Base-by-base conservation (phyloP, 1,284 basidiomycete species). In the Microbotryomycetes sp. region DNA sequence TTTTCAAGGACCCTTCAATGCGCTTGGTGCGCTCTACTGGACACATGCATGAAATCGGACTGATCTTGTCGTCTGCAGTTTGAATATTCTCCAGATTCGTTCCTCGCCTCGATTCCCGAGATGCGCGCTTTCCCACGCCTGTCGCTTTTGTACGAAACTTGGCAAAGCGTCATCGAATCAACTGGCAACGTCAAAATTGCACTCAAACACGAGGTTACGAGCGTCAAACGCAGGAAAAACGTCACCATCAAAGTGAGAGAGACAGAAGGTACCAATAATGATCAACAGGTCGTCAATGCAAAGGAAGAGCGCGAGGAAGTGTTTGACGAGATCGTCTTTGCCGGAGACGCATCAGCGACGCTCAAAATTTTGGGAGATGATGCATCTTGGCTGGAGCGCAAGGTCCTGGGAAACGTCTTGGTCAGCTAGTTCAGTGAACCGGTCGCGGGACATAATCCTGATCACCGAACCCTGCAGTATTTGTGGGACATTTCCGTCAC, bases 271-370 rank as follows among this genome's bases (percentile, higher is more conserved):
- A 45, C 45, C 21, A 51, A 58, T 46, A 6, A 45, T 13, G 57
- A 51, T 1, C 57, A 58, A 41, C 57, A 45, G 16, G 51, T 58
- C 16, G 57, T 58, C 3, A 45, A 29, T 0, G 50, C 57, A 1
- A 45, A 45, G n/a, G 47, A 56, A 31, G 55, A 56, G 55, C 63
- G 74, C 18, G 72, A 77, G 21, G 83, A 82, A 58, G 74, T 74
- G 18, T 86, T 81, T 69, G 84, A 86, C 72, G 83, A 86, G 69
- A 76, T 87, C 59, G 81, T 86, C 24, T 73, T 86, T 11, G 77
- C 77, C 57, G 81, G 81, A 11, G 75, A 82, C 35, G 85, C 84
- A 3, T 83, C 85, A 65, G 81, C 82, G 0, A 80, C 80, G 7
- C 76, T 83, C 66, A 78, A 79, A 55, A 73, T 85, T 2, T 76